phyloP scores from a whole-genome alignment of 2,329 filamentous ascomycete species.

The Fusarium begoniae region DNA sequence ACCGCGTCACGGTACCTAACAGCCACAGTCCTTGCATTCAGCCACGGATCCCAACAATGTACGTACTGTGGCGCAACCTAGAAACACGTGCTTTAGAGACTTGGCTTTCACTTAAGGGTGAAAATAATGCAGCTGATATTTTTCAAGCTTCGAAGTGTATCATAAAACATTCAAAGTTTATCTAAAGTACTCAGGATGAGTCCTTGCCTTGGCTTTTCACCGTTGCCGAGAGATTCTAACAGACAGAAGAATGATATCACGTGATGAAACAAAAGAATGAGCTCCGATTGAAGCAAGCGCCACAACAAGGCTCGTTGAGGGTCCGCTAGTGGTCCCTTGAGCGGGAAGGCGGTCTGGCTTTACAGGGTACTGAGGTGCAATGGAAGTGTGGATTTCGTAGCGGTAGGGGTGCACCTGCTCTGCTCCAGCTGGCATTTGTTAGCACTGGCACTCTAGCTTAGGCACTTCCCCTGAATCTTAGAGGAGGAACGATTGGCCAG shows the following conservation, averaged over 20 bases:
- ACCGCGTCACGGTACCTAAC: slow-evolving; percentile 26
- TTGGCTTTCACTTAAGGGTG: not conserved
- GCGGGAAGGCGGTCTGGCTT: slow-evolving; percentile 43
- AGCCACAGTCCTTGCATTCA: slow-evolving; percentile 14
- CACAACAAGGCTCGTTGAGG: slow-evolving; percentile 27
- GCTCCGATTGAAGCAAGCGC: slow-evolving; percentile 26
- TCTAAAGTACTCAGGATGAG: not conserved
- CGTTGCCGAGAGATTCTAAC: no score
- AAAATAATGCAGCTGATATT: no score
- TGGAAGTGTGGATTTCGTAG: slow-evolving; percentile 32
- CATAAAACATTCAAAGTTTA: not conserved
- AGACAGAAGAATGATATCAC: not conserved
- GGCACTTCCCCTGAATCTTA: slow-evolving; percentile 44
- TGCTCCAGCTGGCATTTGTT: slow-evolving; percentile 9
- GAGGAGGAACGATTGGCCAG: slow-evolving; percentile 46
- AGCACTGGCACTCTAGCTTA: slow-evolving; percentile 25
- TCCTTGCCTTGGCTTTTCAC: not conserved
- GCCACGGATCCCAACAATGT: not conserved
- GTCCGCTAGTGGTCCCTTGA: slow-evolving; percentile 32
- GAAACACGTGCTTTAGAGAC: not conserved
- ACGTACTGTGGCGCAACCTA: slow-evolving; percentile 6
- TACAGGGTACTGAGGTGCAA: slow-evolving; percentile 22
- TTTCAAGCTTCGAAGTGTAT: no score
- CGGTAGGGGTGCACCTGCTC: slow-evolving; percentile 19
- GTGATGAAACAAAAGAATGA: slow-evolving; percentile 29